Conservation (phyloP, 768 basidiomycete genomes). For the Termitomyces sp. region DNA sequence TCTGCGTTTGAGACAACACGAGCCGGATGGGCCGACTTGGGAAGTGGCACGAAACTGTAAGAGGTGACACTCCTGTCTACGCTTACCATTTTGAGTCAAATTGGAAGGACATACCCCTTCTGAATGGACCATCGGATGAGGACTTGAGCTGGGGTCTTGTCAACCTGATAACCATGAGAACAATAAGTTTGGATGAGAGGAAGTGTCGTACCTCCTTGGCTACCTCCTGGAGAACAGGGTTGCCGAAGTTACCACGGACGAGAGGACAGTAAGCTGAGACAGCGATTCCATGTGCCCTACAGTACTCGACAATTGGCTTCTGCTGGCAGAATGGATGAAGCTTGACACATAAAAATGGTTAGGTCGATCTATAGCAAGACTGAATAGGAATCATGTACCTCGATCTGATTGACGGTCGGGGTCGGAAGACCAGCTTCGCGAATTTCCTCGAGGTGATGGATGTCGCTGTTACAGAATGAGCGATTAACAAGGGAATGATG, state of each 20-base stretch:
- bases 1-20: conserved; percentile 73
- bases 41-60: conserved; percentile 72
- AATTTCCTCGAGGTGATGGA: conserved; percentile 75
- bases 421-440: conserved; percentile 51
- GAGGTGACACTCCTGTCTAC: neutral
- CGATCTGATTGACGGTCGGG: conserved; percentile 79
- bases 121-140: conserved; percentile 90
- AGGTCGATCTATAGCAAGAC: neutral
- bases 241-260: conserved; percentile 51
- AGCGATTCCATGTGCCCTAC: conserved; percentile 51
- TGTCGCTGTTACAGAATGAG: conserved; percentile 34
- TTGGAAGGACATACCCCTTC: conserved; percentile 49
- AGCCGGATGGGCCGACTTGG: conserved; percentile 66
- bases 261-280: conserved; percentile 78
- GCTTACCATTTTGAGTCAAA: neutral
- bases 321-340: conserved; percentile 84
- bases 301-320: conserved; percentile 71
- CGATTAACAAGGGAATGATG: neutral
- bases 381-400: conserved; percentile 37
- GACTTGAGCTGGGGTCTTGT: conserved; percentile 67
- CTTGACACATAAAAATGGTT: conserved; percentile 28
- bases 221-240: conserved; percentile 48
- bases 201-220: conserved; percentile 49
- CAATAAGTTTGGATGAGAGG: neutral
- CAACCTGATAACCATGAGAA: conserved; percentile 31